A percentile compares a stretch with the other conserved stretches of the same genome.
These are phyloP conservation scores for Seiridium unicorne DNA, from an alignment of 2,329 filamentous ascomycete genomes.

Conservation along the genomic window DNA sequence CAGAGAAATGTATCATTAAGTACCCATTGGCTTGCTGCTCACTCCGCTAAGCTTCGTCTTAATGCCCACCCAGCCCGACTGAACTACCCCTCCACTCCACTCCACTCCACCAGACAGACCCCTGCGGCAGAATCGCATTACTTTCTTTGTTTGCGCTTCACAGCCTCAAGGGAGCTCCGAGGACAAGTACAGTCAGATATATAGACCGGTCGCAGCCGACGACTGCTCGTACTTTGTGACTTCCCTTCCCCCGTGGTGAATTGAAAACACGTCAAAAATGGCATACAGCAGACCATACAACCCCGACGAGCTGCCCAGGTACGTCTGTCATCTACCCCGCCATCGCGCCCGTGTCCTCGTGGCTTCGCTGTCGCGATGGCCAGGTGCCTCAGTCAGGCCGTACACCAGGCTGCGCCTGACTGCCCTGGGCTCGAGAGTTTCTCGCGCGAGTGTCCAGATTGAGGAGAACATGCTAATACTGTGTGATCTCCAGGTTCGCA, in stretches of 20 bases:
- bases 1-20: too few relatives aligned
- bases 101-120: not conserved
- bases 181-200: not conserved
- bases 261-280: conserved; percentile 52
- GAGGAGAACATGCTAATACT: not conserved
- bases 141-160: conserved; percentile 4
- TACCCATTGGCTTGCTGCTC: too few relatives aligned
- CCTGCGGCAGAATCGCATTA: not conserved
- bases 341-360: not conserved
- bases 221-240: not conserved
- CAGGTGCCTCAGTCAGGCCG: not conserved
- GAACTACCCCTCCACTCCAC: not conserved
- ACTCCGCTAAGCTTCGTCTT: too few relatives aligned
- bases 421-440: not conserved
- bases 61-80: not conserved
- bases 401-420: not conserved
- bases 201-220: not conserved
- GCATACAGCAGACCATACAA: conserved; percentile 94
- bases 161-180: not conserved
- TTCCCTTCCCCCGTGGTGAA: not conserved
- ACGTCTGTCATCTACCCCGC: conserved; percentile 34
- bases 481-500: conserved; percentile 55
- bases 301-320: conserved; percentile 92
- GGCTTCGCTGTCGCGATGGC: too few relatives aligned
- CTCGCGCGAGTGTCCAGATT: not conserved